Base-by-base conservation (phyloP, 306 rosid genomes). In the Medicago truncatula region DNA sequence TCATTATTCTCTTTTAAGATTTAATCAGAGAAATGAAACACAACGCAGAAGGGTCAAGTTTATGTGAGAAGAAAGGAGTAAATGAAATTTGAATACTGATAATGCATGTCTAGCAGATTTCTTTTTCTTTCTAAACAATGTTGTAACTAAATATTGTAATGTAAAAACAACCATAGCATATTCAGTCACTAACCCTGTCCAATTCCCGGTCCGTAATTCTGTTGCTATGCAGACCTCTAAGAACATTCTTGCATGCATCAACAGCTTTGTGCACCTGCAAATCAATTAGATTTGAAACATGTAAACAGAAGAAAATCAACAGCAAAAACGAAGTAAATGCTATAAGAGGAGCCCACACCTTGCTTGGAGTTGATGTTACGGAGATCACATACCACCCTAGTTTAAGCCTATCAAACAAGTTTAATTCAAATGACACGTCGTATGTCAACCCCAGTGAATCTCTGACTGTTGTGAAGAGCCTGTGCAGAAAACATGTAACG, bases 381-480 rank as follows among this genome's bases (percentile, higher is more conserved):
- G 99, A 95, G 78, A 95, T 79, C 79, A 95, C 97, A 86, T 90
- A 92, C 99, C 99, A 95, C 77, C 99, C 99, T 25, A 95, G 89
- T 73, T 83, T 88, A 73, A 95, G 93, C 88, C 97, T 85, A 86
- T 92, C 99, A 60, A 95, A 95, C 73, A 92, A 85, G 88, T 89
- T 92, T 75, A 95, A 81, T 76, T 95, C 97, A 43, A 95, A 95
- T 52, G 99, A 95, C 65, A 95, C 99, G 14, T 95, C 99, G 76
- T 95, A 95, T 38, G 97, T 95, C 90, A 95, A 85, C 60, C 99
- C 99, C 85, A 95, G 87, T 21, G 99, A 95, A 82, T 95, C 99
- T 83, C 99, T 83, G 36, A 95, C 97, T 0, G 89, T 90, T 44
- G 97, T 95, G 83, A 95, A 95, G 83, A 95, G 97, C 97, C 97